These are phyloP conservation scores for Tylopilus intermedius DNA, from an alignment of 768 basidiomycete species.

Conservation along the genomic window DNA sequence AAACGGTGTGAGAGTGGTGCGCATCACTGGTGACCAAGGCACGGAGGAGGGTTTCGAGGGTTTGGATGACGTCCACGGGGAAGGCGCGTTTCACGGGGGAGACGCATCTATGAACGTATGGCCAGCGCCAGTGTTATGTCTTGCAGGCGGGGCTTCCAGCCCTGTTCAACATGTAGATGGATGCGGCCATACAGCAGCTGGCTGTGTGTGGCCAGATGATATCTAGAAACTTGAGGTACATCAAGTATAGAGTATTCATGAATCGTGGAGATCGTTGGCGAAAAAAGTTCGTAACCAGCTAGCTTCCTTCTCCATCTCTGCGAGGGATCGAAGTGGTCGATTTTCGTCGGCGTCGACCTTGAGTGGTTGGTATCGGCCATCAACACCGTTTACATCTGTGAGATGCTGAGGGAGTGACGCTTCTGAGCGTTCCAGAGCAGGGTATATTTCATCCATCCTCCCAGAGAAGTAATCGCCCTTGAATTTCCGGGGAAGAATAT, in stretches of 20 bases:
- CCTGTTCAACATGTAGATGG: constrained; percentile 29
- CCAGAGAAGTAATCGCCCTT: constrained; percentile 61
- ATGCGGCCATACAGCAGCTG: constrained; percentile 36
- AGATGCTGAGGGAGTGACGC: constrained; percentile 42
- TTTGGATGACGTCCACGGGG: constrained; percentile 30
- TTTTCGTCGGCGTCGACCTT: constrained; percentile 69
- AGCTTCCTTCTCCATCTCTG: constrained; percentile 83
- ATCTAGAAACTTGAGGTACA: constrained; percentile 17
- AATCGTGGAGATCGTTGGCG: constrained; percentile 4
- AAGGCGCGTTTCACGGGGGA: constrained; percentile 24
- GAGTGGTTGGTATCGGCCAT: constrained; percentile 34
- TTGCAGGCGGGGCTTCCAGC: constrained; percentile 31
- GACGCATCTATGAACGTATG: constrained; percentile 8
- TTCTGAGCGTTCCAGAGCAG: constrained; percentile 67
- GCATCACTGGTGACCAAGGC: constrained; percentile 29
- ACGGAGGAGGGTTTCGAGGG: constrained; percentile 32
- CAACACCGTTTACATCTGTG: constrained; percentile 5
- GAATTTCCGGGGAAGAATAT: constrained; percentile 78
- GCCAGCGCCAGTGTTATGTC: constrained; percentile 34
- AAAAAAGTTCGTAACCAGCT: constrained; percentile 61
- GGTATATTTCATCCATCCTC: constrained; percentile 73
- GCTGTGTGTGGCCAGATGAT: constrained; percentile 33
- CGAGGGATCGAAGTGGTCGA: constrained; percentile 52
- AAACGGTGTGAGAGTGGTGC: constrained; percentile 44
- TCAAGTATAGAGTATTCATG: constrained; percentile 3